Evolutionary conservation across 139 green algal genomes (phyloP).

Genomic region (Desmodesmus armatus): DNA sequence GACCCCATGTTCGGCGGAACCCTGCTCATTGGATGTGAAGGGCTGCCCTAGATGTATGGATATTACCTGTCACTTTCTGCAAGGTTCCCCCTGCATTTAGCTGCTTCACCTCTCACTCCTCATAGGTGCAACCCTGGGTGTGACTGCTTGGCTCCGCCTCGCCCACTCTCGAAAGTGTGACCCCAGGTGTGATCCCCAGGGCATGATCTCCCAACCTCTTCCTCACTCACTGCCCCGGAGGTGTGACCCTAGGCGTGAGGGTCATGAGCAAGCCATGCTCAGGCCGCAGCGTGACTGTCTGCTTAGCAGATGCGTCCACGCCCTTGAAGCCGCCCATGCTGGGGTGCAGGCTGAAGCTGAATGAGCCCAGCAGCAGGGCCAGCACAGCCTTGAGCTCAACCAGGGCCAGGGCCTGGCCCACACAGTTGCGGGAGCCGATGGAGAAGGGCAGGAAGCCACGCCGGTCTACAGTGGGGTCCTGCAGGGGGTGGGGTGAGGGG

Average conservation of each 20-base stretch:
- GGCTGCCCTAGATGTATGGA: no score
- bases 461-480: conserved; percentile 20
- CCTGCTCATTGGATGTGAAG: no score
- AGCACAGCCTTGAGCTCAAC: conserved; percentile 53
- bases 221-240: no score
- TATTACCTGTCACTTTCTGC: no score
- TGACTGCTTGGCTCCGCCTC: no score
- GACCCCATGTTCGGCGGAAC: no score
- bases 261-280: conserved; percentile 48
- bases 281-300: conserved; percentile 54
- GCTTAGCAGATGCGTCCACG: conserved; percentile 32
- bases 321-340: conserved; percentile 43
- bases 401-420: conserved; percentile 52
- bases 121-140: background rate
- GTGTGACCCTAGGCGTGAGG: conserved; percentile 22
- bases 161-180: background rate
- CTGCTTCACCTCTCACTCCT: no score
- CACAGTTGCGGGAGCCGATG: conserved; percentile 54
- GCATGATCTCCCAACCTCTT: no score
- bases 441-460: conserved; percentile 55
- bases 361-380: conserved; percentile 47
- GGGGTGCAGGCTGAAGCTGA: conserved; percentile 38
- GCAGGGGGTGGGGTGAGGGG: background rate
- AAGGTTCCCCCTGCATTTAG: no score
- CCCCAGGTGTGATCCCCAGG: background rate